phyloP scores from a whole-genome alignment of 805 yeast genomes.

The Ogataea paraovalis region DNA sequence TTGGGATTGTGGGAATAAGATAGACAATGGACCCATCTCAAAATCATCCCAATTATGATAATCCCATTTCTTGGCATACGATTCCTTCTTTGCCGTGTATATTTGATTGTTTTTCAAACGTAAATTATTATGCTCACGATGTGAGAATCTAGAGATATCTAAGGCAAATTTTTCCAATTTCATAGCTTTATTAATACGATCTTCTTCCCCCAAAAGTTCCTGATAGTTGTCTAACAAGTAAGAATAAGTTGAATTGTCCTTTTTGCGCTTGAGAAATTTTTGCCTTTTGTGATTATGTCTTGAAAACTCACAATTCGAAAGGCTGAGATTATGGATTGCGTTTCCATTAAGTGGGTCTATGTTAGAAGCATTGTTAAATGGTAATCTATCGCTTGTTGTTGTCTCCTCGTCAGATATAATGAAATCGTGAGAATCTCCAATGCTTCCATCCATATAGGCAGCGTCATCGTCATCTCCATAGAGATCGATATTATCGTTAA shows the following conservation, averaged over 20 bases:
- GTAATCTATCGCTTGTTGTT: constrained; percentile 1
- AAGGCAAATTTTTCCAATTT: constrained; percentile 27
- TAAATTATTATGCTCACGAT: constrained; percentile 25
- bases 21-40: constrained; percentile 25
- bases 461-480: constrained; percentile 20
- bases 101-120: constrained; percentile 25
- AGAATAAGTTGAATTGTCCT: constrained; percentile 15
- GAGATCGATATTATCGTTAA: constrained; percentile 24
- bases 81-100: constrained; percentile 18
- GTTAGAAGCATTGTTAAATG: not conserved
- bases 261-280: constrained; percentile 6
- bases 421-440: constrained; percentile 36
- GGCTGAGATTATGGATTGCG: not conserved
- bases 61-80: constrained; percentile 38
- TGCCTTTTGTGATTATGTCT: constrained; percentile 6
- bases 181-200: constrained; percentile 24
- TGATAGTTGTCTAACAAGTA: constrained; percentile 19
- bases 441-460: constrained; percentile 6
- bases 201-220: constrained; percentile 17
- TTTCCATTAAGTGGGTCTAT: not conserved
- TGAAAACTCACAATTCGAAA: not conserved
- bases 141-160: constrained; percentile 26
- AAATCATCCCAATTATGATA: constrained; percentile 38
- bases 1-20: constrained; percentile 19
- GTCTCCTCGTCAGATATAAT: constrained; percentile 3